A percentile compares a stretch with the other conserved stretches of the same genome.
Evolutionary conservation across 2,329 filamentous ascomycete species (phyloP).

Genomic region (Zymoseptoria passerinii): DNA sequence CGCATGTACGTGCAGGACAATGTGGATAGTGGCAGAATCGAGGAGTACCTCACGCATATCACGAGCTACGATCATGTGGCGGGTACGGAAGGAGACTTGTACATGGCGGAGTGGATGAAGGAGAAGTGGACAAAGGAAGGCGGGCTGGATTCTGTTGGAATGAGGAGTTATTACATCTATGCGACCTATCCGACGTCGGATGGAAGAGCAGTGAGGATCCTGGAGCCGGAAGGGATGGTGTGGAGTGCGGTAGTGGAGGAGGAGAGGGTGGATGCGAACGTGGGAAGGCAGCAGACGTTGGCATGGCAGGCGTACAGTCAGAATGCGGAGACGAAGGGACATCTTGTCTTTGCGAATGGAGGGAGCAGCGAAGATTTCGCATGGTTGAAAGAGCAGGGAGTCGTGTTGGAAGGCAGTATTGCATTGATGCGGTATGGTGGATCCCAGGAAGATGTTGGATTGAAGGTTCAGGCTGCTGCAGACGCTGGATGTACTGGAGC

Average conservation of each 20-base stretch:
- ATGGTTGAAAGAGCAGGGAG: constrained; percentile 57
- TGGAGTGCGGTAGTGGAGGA: constrained; percentile 86
- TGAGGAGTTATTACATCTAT: constrained; percentile 69
- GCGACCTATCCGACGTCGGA: constrained; percentile 77
- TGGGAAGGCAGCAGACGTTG: constrained; percentile 52
- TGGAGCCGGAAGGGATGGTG: constrained; percentile 54
- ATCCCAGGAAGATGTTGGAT: constrained; percentile 59
- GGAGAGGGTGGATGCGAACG: constrained; percentile 56
- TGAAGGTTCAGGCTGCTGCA: constrained; percentile 88
- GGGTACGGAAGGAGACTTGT: constrained; percentile 87
- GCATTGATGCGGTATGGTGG: constrained; percentile 76
- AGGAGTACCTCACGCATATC: constrained; percentile 65
- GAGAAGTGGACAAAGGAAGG: constrained; percentile 61
- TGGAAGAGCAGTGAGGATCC: constrained; percentile 72
- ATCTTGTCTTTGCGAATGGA: constrained; percentile 85
- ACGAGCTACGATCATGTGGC: constrained; percentile 83
- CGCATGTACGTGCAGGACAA: constrained; percentile 64
- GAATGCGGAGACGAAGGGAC: constrained; percentile 75
- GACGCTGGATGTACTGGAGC: constrained; percentile 77
- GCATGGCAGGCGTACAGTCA: constrained; percentile 87
- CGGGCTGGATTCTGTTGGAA: constrained; percentile 60
- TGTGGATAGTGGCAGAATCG: constrained; percentile 55
- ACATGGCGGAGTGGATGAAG: constrained; percentile 75
- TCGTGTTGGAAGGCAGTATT: constrained; percentile 71
- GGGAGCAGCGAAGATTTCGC: constrained; percentile 79